These are phyloP conservation scores for Ophiostoma montium DNA, from an alignment of 2,329 filamentous ascomycete genomes.

Conservation along the genomic window DNA sequence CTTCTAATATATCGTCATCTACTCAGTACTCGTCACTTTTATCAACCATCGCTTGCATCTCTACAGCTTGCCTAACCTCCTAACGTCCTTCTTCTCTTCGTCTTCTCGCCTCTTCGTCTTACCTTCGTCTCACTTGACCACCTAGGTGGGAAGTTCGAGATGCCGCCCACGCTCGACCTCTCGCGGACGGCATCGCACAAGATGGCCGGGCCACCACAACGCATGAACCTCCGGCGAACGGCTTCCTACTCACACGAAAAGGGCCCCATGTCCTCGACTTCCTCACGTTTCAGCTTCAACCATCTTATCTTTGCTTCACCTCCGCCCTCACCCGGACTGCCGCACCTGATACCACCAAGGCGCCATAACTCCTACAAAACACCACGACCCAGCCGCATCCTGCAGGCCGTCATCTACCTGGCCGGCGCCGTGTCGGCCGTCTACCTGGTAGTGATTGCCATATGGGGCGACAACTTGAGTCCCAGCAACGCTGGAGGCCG, in stretches of 20 bases:
- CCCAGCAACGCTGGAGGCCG: neutral
- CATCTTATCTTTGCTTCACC: conserved; percentile 53
- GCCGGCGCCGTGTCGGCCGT: conserved; percentile 34
- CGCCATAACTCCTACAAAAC: conserved; percentile 46
- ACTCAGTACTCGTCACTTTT: neutral
- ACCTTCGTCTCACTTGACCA: neutral
- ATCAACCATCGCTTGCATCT: no score
- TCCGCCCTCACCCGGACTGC: conserved; percentile 56
- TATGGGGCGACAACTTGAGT: conserved; percentile 14
- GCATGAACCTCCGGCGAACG: conserved; percentile 44
- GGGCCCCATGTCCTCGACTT: conserved; percentile 43
- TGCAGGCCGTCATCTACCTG: conserved; percentile 42
- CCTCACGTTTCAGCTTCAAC: conserved; percentile 50
- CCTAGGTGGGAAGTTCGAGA: conserved; percentile 13
- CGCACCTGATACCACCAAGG: conserved; percentile 40
- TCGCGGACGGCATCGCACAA: conserved; percentile 24
- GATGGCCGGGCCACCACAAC: conserved; percentile 38
- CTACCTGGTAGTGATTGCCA: conserved; percentile 29
- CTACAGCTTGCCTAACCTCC: no score
- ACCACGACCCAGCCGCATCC: conserved; percentile 42
- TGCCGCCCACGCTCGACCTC: conserved; percentile 34
- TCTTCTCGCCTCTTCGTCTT: neutral
- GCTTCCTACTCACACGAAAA: conserved; percentile 43
- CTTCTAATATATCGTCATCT: neutral
- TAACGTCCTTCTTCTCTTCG: neutral